Evolutionary conservation across 352 stramenopile species (phyloP), one percentile per base, ranked within the genome.

Genomic region (Phytopythium litorale): DNA sequence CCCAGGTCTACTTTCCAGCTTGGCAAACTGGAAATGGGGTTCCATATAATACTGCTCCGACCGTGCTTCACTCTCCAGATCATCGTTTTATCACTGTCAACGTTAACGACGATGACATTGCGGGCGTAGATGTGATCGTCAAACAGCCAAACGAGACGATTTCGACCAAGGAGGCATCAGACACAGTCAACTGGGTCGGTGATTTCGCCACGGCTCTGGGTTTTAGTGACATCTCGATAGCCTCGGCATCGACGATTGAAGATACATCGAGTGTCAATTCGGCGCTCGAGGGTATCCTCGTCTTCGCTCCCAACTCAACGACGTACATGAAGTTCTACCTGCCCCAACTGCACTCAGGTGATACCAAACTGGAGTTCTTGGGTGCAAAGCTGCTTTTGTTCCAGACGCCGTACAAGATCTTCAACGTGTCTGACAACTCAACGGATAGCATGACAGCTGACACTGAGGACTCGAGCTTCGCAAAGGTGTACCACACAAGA

Each of bases 261-360:
- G 13, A 25, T 25, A 5, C 23, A 11, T 49, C 52, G 6, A 35
- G 28, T 5, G n/a, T 58, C 7, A 2, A 56, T 0, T 64, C 21
- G 35, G 57, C 50, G 38, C 67, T 89, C 1, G 56, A 56, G 9
- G 84, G 72, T 42, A 72, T 88, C 4, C 64, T 93, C 5, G 61
- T 89, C 9, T 76, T 89, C 19, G 75, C 71, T 5, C 64, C 68
- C 0, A 74, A 74, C 35, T 58, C 71, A 0, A 75, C 75, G 23
- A 82, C 78, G 13, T 81, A 75, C n/a, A 68, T 91, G 60, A 91
- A 91, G 51, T 90, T 91, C 33, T 79, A 91, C 33, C 13, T 93
- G 3, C 79, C 84, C 3, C 69, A 66, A 16, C 57, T 80, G 2
- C 79, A 88, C 32, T 54, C 75, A 43, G 79, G 78, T 18, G 81